phyloP scores from a whole-genome alignment of 148 eudicot species.

The Rhododendron molle region DNA sequence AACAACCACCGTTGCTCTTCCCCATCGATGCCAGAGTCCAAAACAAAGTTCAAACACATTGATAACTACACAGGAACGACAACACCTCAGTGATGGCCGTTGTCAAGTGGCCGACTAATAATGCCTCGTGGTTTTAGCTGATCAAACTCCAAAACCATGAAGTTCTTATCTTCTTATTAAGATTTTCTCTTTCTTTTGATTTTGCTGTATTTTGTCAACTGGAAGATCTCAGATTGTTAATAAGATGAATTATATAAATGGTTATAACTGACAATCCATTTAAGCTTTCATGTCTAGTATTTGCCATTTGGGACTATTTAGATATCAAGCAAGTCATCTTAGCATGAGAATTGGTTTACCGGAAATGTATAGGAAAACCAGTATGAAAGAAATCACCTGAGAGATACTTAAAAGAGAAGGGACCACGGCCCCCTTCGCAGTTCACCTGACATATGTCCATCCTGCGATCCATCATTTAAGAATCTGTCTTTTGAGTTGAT shows the following conservation, averaged over 20 bases:
- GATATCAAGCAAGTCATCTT: background rate
- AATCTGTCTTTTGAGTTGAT: background rate
- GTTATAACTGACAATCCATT: background rate
- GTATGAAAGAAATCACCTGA: background rate
- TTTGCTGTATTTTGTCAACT: background rate
- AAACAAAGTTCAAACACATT: background rate
- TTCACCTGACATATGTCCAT: background rate
- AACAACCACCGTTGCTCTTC: background rate
- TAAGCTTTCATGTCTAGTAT: background rate
- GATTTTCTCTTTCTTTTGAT: background rate
- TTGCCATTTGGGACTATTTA: background rate
- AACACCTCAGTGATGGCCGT: background rate
- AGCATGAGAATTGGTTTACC: background rate
- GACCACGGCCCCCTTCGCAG: background rate
- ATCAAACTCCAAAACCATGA: background rate
- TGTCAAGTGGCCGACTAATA: background rate
- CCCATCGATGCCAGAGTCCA: background rate
- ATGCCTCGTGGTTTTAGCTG: background rate
- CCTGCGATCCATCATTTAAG: background rate
- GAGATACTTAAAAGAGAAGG: background rate
- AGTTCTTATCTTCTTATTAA: background rate
- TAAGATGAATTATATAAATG: background rate
- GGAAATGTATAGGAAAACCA: background rate
- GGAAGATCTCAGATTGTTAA: background rate
- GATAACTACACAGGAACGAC: background rate